Base-by-base conservation (phyloP, 345 rosid genomes). In the Diplotaxis tenuifolia region DNA sequence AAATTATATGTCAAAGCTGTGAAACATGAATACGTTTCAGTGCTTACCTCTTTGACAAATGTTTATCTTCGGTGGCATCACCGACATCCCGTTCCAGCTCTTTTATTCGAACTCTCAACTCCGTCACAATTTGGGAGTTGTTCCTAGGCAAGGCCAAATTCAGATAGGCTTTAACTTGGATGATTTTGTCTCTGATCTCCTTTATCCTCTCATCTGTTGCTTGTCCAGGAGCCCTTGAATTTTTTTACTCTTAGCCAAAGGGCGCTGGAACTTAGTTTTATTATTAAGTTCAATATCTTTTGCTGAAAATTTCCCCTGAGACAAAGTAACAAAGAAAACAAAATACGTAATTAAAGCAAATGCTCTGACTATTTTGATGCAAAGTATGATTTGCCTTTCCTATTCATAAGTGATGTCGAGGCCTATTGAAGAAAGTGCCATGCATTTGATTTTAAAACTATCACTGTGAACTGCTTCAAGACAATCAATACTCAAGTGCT, bases 81-180 rank as follows among this genome's bases (percentile, higher is more conserved):
- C 86, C 83, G 21, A 76, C 57, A 38, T 85, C 87, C 28, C 82
- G 85, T 82, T 94, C 98, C 71, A 89, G 69, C 81, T 88, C 96
- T 81, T 82, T 94, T n/a, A 85, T 86, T 70, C 96, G 86, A 31
- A 63, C 76, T 79, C 80, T 85, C 85, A 94, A 81, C 81, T 89
- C 95, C 79, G 82, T 91, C 34, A 85, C 88, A 3, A 94, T 75
- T 77, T 84, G 97, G 61, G 95, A 82, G 76, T 87, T 83, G 70
- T 90, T 86, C 28, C 85, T 86, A 57, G 90, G 82, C 16, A 86
- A 83, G 65, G 83, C 79, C 75, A 91, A 82, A 77, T 60, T 79
- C 79, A 89, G 75, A 87, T 86, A 94, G 64, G 82, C 91, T 78
- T 78, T 86, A 40, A 93, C 96, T 84, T 91, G 87, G 66, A 94